Base-by-base conservation (phyloP, 495 filamentous ascomycete species). In the Hypoxylon trugodes region DNA sequence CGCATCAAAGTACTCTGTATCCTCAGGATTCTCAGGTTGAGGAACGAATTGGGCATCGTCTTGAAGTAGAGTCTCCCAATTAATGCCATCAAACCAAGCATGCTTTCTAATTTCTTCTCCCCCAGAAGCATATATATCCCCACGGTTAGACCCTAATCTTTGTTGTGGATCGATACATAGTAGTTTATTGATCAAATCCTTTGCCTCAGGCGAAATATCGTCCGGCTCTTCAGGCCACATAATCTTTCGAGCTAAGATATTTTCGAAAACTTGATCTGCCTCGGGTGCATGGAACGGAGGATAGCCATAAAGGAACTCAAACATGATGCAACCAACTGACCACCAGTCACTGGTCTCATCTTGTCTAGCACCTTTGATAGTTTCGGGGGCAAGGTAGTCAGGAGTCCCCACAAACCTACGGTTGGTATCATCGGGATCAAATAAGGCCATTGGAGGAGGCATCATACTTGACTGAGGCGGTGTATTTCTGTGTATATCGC, bases 301-400 rank as follows among this genome's bases (percentile, higher is more conserved):
- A 18, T 76, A 91, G 84, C 50, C 95, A 71, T 90, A 98, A 15
- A 98, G 78, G 59, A 96, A 97, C 66, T 98, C 95, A 71, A 97
- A 98, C 76, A 98, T 80, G 58, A 98, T 98, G 68, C 95, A 98
- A 1, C 95, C 95, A 40, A 98, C 79, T 5, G 95, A 98, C 95
- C 95, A 98, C 95, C 95, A 98, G 84, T 98, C 95, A 73, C 95
- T 97, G 64, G 93, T 93, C 72, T 98, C 93, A 72, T 98, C 95
- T 76, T 98, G 95, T 0, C 93, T 92, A 59, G 90, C 84, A 45
- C 95, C 95, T 69, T 91, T 93, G 72, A 98, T 96, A 0, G 95
- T 98, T 73, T 98, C 95, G 1, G 95, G 95, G 1, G 95, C 94
- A 13, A 98, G 84, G 74, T 98, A 98, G 76, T 98, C 95, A 1